Evolutionary conservation across 129 eudicot species (phyloP).

Genomic region (Oenanthe sinensis): DNA sequence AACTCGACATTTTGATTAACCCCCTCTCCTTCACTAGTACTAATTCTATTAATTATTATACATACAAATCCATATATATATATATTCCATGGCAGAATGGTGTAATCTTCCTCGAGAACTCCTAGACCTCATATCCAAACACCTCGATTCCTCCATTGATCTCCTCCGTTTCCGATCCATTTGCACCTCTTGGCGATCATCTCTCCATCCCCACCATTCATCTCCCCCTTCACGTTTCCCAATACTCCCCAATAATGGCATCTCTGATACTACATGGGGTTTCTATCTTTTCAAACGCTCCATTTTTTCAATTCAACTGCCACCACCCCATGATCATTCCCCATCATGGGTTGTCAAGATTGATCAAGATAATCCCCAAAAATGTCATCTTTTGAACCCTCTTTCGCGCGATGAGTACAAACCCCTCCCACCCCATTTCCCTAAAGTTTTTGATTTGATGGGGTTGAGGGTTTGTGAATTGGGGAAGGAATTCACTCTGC

Average conservation of each 20-base stretch:
- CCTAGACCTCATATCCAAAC: slow-evolving; percentile 48
- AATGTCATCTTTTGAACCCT: slow-evolving; percentile 47
- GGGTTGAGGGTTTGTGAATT: slow-evolving; percentile 45
- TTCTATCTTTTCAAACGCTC: slow-evolving; percentile 66
- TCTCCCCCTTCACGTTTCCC: slow-evolving; percentile 27
- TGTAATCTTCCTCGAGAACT: slow-evolving; percentile 76
- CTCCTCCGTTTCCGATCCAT: slow-evolving; percentile 77
- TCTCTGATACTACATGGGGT: slow-evolving; percentile 72
- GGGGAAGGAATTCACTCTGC: slow-evolving; percentile 57
- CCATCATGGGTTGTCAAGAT: slow-evolving; percentile 63
- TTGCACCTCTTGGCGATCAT: slow-evolving; percentile 81
- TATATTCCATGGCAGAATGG: slow-evolving; percentile 64
- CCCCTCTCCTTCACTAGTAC: too few species aligned
- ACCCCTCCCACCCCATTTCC: slow-evolving; percentile 40
- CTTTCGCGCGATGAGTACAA: slow-evolving; percentile 37
- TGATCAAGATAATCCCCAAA: slow-evolving; percentile 38
- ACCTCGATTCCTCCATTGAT: slow-evolving; percentile 51
- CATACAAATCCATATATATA: background rate
- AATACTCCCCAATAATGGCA: slow-evolving; percentile 56
- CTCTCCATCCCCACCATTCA: slow-evolving; percentile 25
- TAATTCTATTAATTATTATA: too few species aligned
- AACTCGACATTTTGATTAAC: background rate
- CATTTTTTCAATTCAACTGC: slow-evolving; percentile 38
- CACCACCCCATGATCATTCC: slow-evolving; percentile 6
- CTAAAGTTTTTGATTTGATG: slow-evolving; percentile 35